Base-by-base conservation (phyloP, 352 stramenopile genomes). In the Globisporangium heterothallicum region DNA sequence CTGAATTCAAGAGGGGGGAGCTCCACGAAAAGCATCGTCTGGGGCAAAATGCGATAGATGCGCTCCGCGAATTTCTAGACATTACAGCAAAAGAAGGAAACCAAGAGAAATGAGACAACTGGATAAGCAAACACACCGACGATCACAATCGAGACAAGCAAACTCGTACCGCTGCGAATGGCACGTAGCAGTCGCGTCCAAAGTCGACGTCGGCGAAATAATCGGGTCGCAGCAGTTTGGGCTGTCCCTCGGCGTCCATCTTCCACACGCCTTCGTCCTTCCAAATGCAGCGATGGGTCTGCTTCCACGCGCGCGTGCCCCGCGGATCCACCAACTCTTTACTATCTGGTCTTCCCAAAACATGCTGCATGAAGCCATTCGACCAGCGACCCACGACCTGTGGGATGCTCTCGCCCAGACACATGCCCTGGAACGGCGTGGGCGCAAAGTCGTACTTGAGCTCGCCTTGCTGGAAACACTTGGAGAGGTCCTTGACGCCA, bases 381-480 rank as follows among this genome's bases (percentile, higher is more conserved):
- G 78, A 88, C 80, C 81, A 93, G 36, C 73, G 72, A 35, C 78
- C 74, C 40, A 94, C 71, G 14, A 57, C 53, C 34, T 86, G 72
- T 22, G 74, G 62, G 47, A 80, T 61, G 21, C 81, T 76, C 22
- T 88, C 75, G 1, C 74, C 85, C 34, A 95, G 68, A 34, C 59
- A 77, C 79, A 95, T 95, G 26, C 76, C 74, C 49, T 94, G 66
- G 49, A 93, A 90, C 16, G 81, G 80, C 24, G 79, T 91, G n/a
- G 84, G 84, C 2, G 77, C 75, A 34, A 86, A 65, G 13, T 68
- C 77, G 49, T 88, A 83, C 61, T 86, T 87, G 43, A 94, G 66
- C 24, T 91, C 75, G 42, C 60, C 63, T 1, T 63, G 53, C 42
- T 78, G 60, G 54, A 86, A 94, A 44, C 73, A 64, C 26, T 64